A percentile compares a stretch with the other conserved stretches of the same genome.
phyloP scores from a whole-genome alignment of 805 yeast species.

The Candida saitoana region DNA sequence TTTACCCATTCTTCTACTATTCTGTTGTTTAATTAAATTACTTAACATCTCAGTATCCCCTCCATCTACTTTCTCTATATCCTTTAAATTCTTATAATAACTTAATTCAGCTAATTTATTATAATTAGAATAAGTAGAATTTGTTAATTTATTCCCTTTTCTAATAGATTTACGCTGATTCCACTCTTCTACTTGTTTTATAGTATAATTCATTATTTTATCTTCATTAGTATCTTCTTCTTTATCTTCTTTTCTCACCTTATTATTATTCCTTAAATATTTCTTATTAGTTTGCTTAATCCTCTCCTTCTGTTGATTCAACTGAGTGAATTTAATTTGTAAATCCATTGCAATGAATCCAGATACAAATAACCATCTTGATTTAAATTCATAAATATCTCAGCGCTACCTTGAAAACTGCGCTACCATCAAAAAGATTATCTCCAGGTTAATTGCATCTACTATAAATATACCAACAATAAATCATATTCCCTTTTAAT shows the following conservation, averaged over 20 bases:
- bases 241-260: constrained; percentile 8
- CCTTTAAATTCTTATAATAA: constrained; percentile 43
- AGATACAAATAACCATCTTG: too few relatives aligned
- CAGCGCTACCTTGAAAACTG: too few relatives aligned
- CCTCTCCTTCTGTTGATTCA: too few relatives aligned
- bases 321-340: too few relatives aligned
- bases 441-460: too few relatives aligned
- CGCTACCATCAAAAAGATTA: too few relatives aligned
- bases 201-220: constrained; percentile 27
- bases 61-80: neutral
- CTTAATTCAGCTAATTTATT: constrained; percentile 57
- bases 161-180: constrained; percentile 26
- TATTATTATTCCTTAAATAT: too few relatives aligned
- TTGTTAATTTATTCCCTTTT: constrained; percentile 21
- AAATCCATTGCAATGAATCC: too few relatives aligned
- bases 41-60: neutral
- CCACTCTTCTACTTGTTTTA: constrained; percentile 67
- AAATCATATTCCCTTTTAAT: too few relatives aligned
- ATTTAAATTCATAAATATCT: too few relatives aligned
- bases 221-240: constrained; percentile 40
- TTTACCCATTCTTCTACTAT: constrained; percentile 33
- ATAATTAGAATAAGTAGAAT: constrained; percentile 46
- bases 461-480: too few relatives aligned
- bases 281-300: neutral
- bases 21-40: constrained; percentile 7